These are phyloP conservation scores for Ceratopteris richardii DNA, from an alignment of 75 land plant species.

Conservation along the genomic window DNA sequence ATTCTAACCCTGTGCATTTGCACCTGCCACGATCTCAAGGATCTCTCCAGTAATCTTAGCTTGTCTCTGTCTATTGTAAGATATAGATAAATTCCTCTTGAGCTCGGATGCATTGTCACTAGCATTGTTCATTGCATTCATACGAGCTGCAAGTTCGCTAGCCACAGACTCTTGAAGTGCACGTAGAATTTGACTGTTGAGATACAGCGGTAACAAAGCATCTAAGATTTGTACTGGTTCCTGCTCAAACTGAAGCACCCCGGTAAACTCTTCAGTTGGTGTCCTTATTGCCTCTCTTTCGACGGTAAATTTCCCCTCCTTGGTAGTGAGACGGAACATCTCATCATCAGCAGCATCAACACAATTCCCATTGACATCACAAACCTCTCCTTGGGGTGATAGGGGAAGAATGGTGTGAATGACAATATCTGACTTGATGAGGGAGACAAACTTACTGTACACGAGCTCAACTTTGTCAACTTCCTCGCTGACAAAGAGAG, in stretches of 20 bases:
- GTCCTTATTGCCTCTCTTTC: conserved; percentile 41
- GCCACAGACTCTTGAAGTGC: conserved; percentile 64
- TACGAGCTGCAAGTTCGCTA: conserved; percentile 53
- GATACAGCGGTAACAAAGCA: conserved; percentile 56
- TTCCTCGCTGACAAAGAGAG: conserved; percentile 52
- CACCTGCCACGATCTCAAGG: conserved; percentile 58
- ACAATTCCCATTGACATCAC: conserved; percentile 51
- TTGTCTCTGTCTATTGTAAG: conserved; percentile 49
- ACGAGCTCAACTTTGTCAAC: conserved; percentile 66
- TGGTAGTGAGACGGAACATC: conserved; percentile 55
- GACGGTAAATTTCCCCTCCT: conserved; percentile 45
- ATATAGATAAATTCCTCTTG: conserved; percentile 34
- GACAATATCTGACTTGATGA: conserved; percentile 55
- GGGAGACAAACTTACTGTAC: conserved; percentile 58
- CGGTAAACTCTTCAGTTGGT: conserved; percentile 24
- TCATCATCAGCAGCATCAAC: conserved; percentile 69
- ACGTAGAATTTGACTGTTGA: conserved; percentile 53
- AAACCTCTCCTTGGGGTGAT: conserved; percentile 57
- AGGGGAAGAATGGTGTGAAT: conserved; percentile 58
- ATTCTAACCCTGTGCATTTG: no score
- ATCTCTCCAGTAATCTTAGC: conserved; percentile 68
- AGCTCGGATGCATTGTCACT: conserved; percentile 52
- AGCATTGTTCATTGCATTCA: conserved; percentile 64
- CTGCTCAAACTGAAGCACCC: conserved; percentile 52
- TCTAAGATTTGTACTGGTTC: conserved; percentile 66